Evolutionary conservation across 805 yeast genomes (phyloP).

Genomic region (Yamadazyma paraphyllophila): DNA sequence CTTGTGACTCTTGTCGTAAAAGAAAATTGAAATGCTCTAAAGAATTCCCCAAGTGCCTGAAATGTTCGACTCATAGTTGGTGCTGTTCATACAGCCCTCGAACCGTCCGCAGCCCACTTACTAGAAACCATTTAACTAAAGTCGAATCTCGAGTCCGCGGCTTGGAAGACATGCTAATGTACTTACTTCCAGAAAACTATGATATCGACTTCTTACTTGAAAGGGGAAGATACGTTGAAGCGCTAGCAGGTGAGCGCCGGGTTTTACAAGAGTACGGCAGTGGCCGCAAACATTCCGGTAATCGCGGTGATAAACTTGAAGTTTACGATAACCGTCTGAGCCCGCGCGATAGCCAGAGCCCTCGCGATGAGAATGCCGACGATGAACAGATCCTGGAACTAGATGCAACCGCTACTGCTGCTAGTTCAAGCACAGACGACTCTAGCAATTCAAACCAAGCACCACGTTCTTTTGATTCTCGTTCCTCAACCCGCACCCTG

Average conservation of each 20-base stretch:
- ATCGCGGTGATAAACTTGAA: slow-evolving; percentile 1
- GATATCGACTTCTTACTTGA: slow-evolving; percentile 19
- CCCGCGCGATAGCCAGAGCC: slow-evolving; percentile 1
- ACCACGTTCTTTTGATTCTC: not conserved
- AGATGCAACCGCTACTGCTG: too few relatives aligned
- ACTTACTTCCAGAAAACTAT: slow-evolving; percentile 27
- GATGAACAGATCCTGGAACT: too few relatives aligned
- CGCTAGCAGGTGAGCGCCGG: slow-evolving; percentile 10
- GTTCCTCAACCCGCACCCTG: too few relatives aligned
- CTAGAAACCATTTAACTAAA: slow-evolving; percentile 74
- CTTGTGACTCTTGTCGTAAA: slow-evolving; percentile 81
- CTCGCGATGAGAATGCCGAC: not conserved
- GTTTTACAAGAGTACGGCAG: not conserved
- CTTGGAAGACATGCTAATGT: slow-evolving; percentile 30
- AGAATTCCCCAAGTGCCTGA: slow-evolving; percentile 70
- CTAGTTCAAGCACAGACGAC: too few relatives aligned
- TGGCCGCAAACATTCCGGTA: not conserved
- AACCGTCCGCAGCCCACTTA: slow-evolving; percentile 73
- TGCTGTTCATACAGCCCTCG: slow-evolving; percentile 77
- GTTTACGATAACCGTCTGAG: slow-evolving; percentile 7
- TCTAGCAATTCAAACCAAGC: not conserved
- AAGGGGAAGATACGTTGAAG: slow-evolving; percentile 14
- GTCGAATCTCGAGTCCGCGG: slow-evolving; percentile 53
- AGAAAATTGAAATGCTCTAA: slow-evolving; percentile 81
- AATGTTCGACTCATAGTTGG: slow-evolving; percentile 72